These are phyloP conservation scores for Pythium oligandrum DNA, from an alignment of 352 stramenopile species.

Conservation along the genomic window DNA sequence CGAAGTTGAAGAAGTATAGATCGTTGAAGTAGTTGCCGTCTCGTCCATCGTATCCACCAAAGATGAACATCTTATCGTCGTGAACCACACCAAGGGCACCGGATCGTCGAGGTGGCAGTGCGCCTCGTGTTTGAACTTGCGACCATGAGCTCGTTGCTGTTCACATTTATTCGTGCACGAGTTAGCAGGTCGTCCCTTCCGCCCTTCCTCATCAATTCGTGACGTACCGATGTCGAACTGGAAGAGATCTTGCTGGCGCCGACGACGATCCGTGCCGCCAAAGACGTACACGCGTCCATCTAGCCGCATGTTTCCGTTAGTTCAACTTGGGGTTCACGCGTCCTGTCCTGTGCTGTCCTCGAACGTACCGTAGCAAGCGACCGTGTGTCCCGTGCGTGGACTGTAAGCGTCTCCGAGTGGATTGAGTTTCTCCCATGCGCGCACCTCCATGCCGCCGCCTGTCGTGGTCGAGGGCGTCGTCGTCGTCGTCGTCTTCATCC, in stretches of 20 bases:
- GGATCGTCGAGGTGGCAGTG: conserved; percentile 62
- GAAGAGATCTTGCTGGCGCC: conserved; percentile 82
- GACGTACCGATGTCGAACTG: conserved; percentile 73
- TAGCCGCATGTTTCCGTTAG: conserved; percentile 8
- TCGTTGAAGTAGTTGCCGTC: conserved; percentile 90
- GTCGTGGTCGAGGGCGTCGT: neutral
- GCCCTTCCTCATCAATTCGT: neutral
- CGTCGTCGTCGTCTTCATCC: neutral
- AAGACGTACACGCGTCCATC: conserved; percentile 80
- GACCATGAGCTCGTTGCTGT: conserved; percentile 56
- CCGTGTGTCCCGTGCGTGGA: conserved; percentile 80
- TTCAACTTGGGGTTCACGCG: no score
- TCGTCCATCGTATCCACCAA: conserved; percentile 86
- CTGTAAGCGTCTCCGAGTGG: conserved; percentile 78
- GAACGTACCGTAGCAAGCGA: conserved; percentile 63
- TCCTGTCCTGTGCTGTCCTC: neutral
- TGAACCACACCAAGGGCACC: conserved; percentile 78
- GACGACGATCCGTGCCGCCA: conserved; percentile 74
- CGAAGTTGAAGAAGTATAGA: conserved; percentile 86
- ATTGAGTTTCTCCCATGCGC: conserved; percentile 69
- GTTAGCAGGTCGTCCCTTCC: neutral
- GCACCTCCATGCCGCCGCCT: conserved; percentile 48
- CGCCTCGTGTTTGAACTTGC: conserved; percentile 60
- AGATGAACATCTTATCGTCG: conserved; percentile 85
- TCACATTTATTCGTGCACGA: conserved; percentile 11